Conservation (phyloP, 192 early-diverging fungal genomes). For the Linnemannia exigua region DNA sequence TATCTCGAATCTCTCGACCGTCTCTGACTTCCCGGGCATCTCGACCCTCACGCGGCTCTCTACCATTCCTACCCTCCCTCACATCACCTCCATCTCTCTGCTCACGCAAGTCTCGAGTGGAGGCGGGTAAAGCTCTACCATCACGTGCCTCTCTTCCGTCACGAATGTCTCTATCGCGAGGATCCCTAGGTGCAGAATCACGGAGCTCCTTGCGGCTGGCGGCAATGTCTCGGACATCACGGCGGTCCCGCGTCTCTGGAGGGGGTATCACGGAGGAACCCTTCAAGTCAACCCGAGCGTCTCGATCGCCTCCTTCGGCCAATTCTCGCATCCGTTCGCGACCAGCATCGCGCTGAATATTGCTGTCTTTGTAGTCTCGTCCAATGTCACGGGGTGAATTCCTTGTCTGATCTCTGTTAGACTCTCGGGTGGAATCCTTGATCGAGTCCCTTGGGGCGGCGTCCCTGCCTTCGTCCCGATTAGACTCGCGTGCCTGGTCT, state of each 20-base stretch:
- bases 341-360: neutral
- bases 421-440: constrained; percentile 10
- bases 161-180: constrained; percentile 27
- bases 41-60: constrained; percentile 6
- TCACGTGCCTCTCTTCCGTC: constrained; percentile 17
- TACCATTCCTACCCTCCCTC: constrained; percentile 2
- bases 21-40: constrained; percentile 22
- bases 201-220: constrained; percentile 38
- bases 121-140: neutral
- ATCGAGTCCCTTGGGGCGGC: neutral
- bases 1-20: constrained; percentile 5
- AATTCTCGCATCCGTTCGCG: constrained; percentile 14
- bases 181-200: constrained; percentile 45
- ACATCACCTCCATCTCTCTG: neutral
- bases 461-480: neutral
- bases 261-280: neutral
- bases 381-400: constrained; percentile 7
- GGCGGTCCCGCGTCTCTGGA: constrained; percentile 18
- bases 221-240: constrained; percentile 34
- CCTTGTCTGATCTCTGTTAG: neutral
- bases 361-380: constrained; percentile 13
- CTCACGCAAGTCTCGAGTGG: constrained; percentile 13
- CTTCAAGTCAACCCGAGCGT: constrained; percentile 9
- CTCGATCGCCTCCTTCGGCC: constrained; percentile 1
- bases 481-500: constrained; percentile 9